Evolutionary conservation across 352 stramenopile species (phyloP), one percentile per base, ranked within the genome.

Genomic region (Globisporangium perplexum): DNA sequence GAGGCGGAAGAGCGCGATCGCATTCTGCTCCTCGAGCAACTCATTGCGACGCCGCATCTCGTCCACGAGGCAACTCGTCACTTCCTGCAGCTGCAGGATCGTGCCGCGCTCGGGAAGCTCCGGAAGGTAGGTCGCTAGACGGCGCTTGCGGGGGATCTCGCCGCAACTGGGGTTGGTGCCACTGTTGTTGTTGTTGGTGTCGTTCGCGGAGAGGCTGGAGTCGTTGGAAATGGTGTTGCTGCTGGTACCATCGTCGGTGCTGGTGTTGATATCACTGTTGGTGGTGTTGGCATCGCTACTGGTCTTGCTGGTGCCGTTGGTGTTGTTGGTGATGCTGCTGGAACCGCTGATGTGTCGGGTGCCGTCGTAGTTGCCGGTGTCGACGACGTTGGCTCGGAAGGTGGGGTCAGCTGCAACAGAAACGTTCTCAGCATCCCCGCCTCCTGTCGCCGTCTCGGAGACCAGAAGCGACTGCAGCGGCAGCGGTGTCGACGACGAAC

Each of bases 1-100:
- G 18, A 83, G 47, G 20, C 71, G 72, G 20, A 91, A 76, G 6
- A 91, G 56, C 28, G 77, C 60, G 45, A 91, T 85, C 24, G 76
- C 66, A 42, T 91, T 91, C 59, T 85, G 75, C 28, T 91, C 80
- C 52, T 89, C 80, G 24, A 91, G 60, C 28, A 91, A 50, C 31
- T 86, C 73, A 31, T 84, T 89, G 18, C 80, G 72, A 20, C 74
- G 72, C 45, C 68, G 62, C 30, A 91, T 62, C 57, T 88, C 72
- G 24, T 79, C 68, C 18, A 77, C 61, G 45, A 87, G 64, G 14
- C 60, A 52, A 18, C 49, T 65, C 3, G 71, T 68, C 10, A 82
- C 30, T 18, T 54, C 62, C 14, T 61, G 62, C 4, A 74, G 42
- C 36, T 77, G 64, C n/a, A 62, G 59, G 8, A 59, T 56, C 4